phyloP scores from a whole-genome alignment of 2,329 filamentous ascomycete genomes.

The Fusarium stilboides region DNA sequence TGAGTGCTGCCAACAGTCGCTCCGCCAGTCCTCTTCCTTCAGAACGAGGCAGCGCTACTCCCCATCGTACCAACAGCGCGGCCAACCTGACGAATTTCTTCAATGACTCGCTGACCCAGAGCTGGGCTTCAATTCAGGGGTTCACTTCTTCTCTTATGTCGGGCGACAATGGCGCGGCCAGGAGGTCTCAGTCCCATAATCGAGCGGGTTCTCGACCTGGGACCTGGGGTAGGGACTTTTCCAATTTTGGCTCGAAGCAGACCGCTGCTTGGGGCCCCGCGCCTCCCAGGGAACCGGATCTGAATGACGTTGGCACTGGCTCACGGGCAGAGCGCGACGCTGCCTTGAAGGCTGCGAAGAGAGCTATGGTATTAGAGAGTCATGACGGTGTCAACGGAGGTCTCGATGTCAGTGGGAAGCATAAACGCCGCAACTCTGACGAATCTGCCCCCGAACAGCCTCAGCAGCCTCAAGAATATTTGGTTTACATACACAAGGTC shows the following conservation, averaged over 20 bases:
- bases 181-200: conserved; percentile 45
- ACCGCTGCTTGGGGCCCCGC: conserved; percentile 65
- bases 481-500: conserved; percentile 93
- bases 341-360: conserved; percentile 69
- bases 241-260: conserved; percentile 35
- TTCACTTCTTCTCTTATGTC: conserved; percentile 64
- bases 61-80: conserved; percentile 54
- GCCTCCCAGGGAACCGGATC: conserved; percentile 56
- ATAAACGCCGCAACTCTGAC: conserved; percentile 79
- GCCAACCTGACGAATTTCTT: conserved; percentile 60
- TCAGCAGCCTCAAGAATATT: conserved; percentile 78
- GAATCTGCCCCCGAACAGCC: conserved; percentile 68
- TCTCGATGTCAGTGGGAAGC: conserved; percentile 68
- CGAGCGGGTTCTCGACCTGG: conserved; percentile 43
- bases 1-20: conserved; percentile 60
- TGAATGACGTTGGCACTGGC: conserved; percentile 68
- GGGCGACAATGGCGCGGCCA: conserved; percentile 43
- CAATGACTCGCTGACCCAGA: conserved; percentile 67
- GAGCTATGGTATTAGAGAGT: conserved; percentile 72
- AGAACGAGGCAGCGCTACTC: conserved; percentile 53
- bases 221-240: conserved; percentile 39
- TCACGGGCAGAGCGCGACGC: conserved; percentile 68
- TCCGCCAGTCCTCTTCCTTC: conserved; percentile 66
- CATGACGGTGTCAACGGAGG: conserved; percentile 73
- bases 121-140: conserved; percentile 70